A percentile compares a stretch with the other conserved stretches of the same genome.
phyloP scores from a whole-genome alignment of 2,329 filamentous ascomycete genomes.

The Hirsutella rhossiliensis region DNA sequence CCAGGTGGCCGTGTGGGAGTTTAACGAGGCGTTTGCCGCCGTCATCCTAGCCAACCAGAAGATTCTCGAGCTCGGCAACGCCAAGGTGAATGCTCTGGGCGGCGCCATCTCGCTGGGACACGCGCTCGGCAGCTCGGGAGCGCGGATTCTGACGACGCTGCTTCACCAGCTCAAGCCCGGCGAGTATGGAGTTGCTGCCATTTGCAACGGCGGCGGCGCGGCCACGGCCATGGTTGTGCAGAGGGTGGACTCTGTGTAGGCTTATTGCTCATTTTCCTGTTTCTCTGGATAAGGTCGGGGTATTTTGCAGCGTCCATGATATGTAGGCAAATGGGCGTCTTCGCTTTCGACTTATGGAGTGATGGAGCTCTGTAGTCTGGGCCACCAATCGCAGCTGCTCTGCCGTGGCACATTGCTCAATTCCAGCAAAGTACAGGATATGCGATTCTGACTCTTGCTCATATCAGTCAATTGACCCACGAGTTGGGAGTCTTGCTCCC shows the following conservation, averaged over 20 bases:
- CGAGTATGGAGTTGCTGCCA: slow-evolving; percentile 89
- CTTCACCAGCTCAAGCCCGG: slow-evolving; percentile 85
- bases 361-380: too few species aligned
- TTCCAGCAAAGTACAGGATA: too few species aligned
- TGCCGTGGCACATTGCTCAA: too few species aligned
- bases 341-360: too few species aligned
- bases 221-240: slow-evolving; percentile 89
- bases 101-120: slow-evolving; percentile 89
- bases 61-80: slow-evolving; percentile 70
- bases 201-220: slow-evolving; percentile 93
- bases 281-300: too few species aligned
- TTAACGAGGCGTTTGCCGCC: slow-evolving; percentile 95
- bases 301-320: too few species aligned
- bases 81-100: slow-evolving; percentile 76
- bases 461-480: too few species aligned
- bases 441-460: too few species aligned
- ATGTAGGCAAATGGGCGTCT: too few species aligned
- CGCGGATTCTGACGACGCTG: slow-evolving; percentile 78
- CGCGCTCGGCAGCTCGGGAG: slow-evolving; percentile 85
- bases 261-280: too few species aligned
- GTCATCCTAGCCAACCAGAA: slow-evolving; percentile 93
- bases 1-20: slow-evolving; percentile 91
- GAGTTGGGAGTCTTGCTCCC: too few species aligned
- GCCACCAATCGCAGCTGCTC: too few species aligned
- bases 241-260: slow-evolving; percentile 49